phyloP scores from a whole-genome alignment of 2,329 filamentous ascomycete genomes.

The Thelonectria rubi region DNA sequence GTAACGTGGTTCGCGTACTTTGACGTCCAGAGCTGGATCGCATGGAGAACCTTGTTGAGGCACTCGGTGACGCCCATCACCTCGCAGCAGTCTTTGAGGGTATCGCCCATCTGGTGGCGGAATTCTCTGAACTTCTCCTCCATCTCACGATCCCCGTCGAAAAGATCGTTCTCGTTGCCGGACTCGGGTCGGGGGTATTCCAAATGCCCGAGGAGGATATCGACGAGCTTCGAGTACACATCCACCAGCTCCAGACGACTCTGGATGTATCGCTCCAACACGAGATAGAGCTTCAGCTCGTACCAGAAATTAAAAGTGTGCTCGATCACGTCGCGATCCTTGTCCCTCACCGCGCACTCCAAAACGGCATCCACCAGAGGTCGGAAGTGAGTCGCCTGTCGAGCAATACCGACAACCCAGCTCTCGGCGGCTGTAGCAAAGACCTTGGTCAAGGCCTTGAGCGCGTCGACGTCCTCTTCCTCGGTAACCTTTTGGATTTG shows the following conservation, averaged over 20 bases:
- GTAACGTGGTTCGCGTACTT: constrained; percentile 81
- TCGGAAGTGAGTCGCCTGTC: constrained; percentile 82
- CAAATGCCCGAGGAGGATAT: constrained; percentile 90
- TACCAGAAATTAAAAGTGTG: constrained; percentile 99
- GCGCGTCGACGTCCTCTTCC: constrained; percentile 84
- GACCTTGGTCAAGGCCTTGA: constrained; percentile 88
- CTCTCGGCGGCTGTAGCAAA: constrained; percentile 94
- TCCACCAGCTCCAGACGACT: constrained; percentile 80
- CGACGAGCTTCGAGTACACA: constrained; percentile 87
- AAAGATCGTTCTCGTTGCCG: constrained; percentile 81
- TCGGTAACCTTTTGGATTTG: constrained; percentile 79
- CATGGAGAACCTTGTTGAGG: constrained; percentile 83
- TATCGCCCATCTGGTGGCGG: constrained; percentile 96
- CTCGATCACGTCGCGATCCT: constrained; percentile 89
- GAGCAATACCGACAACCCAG: constrained; percentile 91
- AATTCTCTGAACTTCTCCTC: constrained; percentile 98
- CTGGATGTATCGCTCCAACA: constrained; percentile 87
- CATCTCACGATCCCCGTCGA: constrained; percentile 93
- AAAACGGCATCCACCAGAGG: constrained; percentile 88
- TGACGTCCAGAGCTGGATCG: constrained; percentile 89
- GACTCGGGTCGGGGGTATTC: constrained; percentile 83
- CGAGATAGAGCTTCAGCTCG: constrained; percentile 95
- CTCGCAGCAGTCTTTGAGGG: constrained; percentile 95
- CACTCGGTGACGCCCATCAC: constrained; percentile 95
- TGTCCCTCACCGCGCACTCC: constrained; percentile 89